Percentiles rank a stretch among this genome's conserved stretches.
These are phyloP conservation scores for Pythium biforme DNA, from an alignment of 352 stramenopile genomes.

Conservation along the genomic window DNA sequence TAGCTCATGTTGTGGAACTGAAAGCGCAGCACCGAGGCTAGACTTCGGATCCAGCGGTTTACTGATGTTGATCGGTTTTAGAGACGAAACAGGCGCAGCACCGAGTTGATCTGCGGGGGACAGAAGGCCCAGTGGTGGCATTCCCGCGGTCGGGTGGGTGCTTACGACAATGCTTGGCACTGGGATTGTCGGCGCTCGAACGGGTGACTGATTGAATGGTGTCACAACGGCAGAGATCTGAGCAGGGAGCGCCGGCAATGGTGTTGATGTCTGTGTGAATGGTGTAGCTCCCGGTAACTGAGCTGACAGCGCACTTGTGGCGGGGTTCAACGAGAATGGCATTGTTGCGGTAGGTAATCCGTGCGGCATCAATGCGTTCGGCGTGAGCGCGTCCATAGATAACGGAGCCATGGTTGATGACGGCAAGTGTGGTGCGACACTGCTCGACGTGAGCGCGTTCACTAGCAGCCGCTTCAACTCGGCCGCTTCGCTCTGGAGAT, in stretches of 20 bases:
- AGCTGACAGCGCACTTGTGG: not conserved
- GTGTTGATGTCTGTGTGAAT: not conserved
- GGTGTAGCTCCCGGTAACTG: not conserved
- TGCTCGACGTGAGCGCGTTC: slow-evolving; percentile 41
- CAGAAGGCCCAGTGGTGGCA: too few species aligned
- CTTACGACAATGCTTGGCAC: not conserved
- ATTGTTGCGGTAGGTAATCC: not conserved
- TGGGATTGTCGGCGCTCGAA: not conserved
- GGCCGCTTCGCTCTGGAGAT: slow-evolving; percentile 59
- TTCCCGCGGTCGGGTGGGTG: too few species aligned
- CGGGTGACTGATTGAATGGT: not conserved
- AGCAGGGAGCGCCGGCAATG: not conserved
- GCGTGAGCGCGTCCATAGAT: not conserved
- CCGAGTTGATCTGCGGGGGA: too few species aligned
- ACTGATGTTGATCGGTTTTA: too few species aligned
- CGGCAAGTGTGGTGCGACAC: too few species aligned
- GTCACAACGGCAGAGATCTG: not conserved
- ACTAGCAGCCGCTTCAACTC: slow-evolving; percentile 75
- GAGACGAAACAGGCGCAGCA: too few species aligned
- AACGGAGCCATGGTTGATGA: too few species aligned
- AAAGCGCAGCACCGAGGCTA: too few species aligned
- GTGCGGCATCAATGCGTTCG: too few species aligned
- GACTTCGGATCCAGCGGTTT: too few species aligned
- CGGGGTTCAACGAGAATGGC: not conserved
- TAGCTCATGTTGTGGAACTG: too few species aligned